Percentiles rank a stretch among this genome's conserved stretches.
phyloP scores from a whole-genome alignment of 176 grass and related monocot genomes.

The Carex cristatella region DNA sequence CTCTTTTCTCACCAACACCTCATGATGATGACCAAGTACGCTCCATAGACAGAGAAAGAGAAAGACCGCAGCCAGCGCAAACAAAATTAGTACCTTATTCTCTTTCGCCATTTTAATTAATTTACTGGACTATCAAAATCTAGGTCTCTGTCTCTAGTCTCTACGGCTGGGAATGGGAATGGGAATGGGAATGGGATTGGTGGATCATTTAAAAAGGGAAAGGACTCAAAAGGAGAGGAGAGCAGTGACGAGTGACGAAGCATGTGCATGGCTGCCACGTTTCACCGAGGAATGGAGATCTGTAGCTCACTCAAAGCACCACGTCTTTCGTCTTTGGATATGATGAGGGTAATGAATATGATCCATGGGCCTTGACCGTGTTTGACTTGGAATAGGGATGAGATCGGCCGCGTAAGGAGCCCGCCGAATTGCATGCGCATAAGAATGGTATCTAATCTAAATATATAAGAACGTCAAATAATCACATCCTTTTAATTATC shows the following conservation, averaged over 20 bases:
- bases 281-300: slow-evolving; percentile 8
- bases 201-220: slow-evolving; percentile 27
- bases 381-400: background rate
- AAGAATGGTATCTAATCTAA: too few species aligned
- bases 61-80: background rate
- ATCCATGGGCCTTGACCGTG: background rate
- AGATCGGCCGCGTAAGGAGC: background rate
- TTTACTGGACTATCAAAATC: background rate
- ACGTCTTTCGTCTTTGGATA: background rate
- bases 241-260: background rate
- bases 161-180: too few species aligned
- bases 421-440: background rate
- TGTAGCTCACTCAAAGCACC: slow-evolving; percentile 1
- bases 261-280: slow-evolving; percentile 62
- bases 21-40: slow-evolving; percentile 14
- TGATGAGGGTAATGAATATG: background rate
- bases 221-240: background rate
- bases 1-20: slow-evolving; percentile 57
- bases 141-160: background rate
- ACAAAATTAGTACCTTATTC: background rate
- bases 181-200: too few species aligned
- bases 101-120: background rate
- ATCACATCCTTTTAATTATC: too few species aligned
- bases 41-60: slow-evolving; percentile 4
- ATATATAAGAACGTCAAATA: too few species aligned